Evolutionary conservation across 2,329 filamentous ascomycete genomes (phyloP), one percentile per base, ranked within the genome.

Genomic region (Cordyceps tenuipes): DNA sequence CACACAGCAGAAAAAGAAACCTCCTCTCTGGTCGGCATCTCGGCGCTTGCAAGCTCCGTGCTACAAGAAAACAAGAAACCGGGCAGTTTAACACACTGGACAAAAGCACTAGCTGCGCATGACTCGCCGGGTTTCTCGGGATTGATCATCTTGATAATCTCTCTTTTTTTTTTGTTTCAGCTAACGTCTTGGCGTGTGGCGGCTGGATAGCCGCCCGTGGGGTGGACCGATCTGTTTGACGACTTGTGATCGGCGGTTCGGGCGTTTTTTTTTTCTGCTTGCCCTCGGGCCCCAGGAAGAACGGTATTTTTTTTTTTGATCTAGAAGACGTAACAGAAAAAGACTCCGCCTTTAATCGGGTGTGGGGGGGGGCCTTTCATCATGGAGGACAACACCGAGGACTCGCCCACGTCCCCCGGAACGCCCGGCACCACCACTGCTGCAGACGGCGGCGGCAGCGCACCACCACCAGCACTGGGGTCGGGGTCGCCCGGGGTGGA

Each of bases 11-110:
- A 48, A 29, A 29, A 26, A 48, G 4, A 23, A 21, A 47, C 23
- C 43, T 36, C 34, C 34, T 36, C 34, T 36, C 34, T 23, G 4
- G 39, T 59, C 57, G 57, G 57, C 19, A 52, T 47, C 26, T 59
- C 57, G 57, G 57, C 49, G 57, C n/a, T 29, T 31, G 9, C 57
- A 53, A 59, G 29, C 57, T 59, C 57, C 57, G 57, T 58, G 34
- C 56, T 58, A n/a, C 47, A 13, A 41, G 15, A 3, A 43, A 49
- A 51, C 43, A 29, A 39, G 9, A 9, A 8, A 7, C 12, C 15
- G n/a, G 3, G 10, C 9, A 13, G 12, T 1, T 13, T 36, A 10
- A 8, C 34, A 10, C 6, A 2, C 34, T 10, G 34, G 34, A 36
- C 34, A 23, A 4, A 4, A 10, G 34, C 34, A 6, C 5, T 13